Base-by-base conservation (phyloP, 805 yeast species). In the Trichomonascus vanleenenianus region DNA sequence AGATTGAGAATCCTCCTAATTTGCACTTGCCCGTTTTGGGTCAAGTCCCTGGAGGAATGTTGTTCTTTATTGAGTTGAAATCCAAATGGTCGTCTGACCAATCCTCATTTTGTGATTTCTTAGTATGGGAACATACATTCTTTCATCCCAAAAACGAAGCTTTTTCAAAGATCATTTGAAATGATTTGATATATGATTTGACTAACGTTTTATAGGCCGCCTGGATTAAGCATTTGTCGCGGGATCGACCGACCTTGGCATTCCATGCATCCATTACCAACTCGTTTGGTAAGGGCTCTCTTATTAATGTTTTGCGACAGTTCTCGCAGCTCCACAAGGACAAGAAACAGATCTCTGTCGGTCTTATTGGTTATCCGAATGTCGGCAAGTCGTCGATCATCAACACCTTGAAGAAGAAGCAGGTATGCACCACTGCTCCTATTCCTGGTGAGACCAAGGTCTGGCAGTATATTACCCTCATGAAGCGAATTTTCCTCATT, bases 401-500 rank as follows among this genome's bases (percentile, higher is more conserved):
- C 60, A 91, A 91, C 69, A 89, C 97, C 2, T 71, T 91, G 56
- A 79, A 97, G 62, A 81, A 82, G 64, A 93, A 93, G 76, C 93
- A 91, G 70, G 98, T 91, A 40, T 93, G 97, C 70, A 81, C 76
- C 39, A 97, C 91, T 40, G 98, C 98, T 1, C 98, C 98, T 40
- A 88, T 91, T 58, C 98, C 98, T 27, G 98, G 98, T 64, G 98
- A 91, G 64, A 91, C 98, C 31, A 91, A 91, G 67, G 97, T 91
- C 39, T 91, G 98, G 98, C 98, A 91, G 72, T 91, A 91, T 70
- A 89, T 91, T 58, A 89, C 98, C 3, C 73, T 91, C 57, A 91
- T 93, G 97, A 91, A 91, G 73, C 78, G 91, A 54, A 91, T 91
- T 43, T 91, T 89, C 67, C 71, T 91, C 58, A 93, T 91, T 59